Evolutionary conservation across 106 monocot genomes (phyloP), one percentile per base, ranked within the genome.

Genomic region (Posidonia australis): DNA sequence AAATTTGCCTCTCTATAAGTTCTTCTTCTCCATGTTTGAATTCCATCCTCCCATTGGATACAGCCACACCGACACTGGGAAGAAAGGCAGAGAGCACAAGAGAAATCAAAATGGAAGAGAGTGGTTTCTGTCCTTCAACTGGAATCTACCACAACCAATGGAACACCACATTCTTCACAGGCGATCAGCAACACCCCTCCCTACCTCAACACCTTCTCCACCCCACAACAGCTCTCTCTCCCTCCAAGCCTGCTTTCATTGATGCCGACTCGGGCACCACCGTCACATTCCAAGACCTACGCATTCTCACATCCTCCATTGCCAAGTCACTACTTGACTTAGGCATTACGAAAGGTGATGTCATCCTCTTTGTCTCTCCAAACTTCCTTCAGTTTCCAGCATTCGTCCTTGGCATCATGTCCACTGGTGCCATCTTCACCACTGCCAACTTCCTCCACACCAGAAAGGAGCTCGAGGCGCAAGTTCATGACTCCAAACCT

Each of bases 401-500:
- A 9, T 55, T 86, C 55, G 72, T 74, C 48, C 83, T 91, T 46
- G 86, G 71, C 31, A 58, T 83, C 54, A 78, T 91, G 65, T 74
- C 81, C 63, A 44, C 70, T 9, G 86, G 86, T 4, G 80, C 86
- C 31, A 42, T 83, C 67, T 79, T 91, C 69, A 73, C 70, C 65
- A 70, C 90, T 22, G 81, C 81, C 60, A 86, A 86, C 63, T 78
- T 68, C 59, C 81, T 91, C 36, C 72, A 77, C 81, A 90, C 86
- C 22, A 78, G 72, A 48, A 42, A 58, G 30, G 86, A 91, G 59
- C 52, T 91, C 65, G 28, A 62, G 10, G 24, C 64, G 28, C 90
- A 83, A 10, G 57, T 86, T 24, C 46, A 45, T 10, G 79, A 86
- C 66, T 83, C 81, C 28, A 59, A 68, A 6, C 86, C 86, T 0